These are phyloP conservation scores for Crithidia brevicula DNA, from an alignment of 208 protist genomes.

Conservation along the genomic window DNA sequence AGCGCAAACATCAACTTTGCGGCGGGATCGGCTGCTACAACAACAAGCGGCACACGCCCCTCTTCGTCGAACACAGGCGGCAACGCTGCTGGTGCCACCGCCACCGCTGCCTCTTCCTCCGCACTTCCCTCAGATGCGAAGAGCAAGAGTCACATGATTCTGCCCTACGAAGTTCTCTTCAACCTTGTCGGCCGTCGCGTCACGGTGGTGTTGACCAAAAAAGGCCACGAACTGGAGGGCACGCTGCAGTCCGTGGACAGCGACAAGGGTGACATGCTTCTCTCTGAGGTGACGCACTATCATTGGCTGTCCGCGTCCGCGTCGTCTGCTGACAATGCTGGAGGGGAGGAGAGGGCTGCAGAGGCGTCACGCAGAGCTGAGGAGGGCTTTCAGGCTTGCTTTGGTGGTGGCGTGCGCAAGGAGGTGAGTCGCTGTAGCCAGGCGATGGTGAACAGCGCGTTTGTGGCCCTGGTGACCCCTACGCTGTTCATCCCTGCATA, in stretches of 20 bases:
- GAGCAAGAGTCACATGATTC: constrained; percentile 45
- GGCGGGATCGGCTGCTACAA: not conserved
- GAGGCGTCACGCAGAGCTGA: not conserved
- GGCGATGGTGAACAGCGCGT: constrained; percentile 78
- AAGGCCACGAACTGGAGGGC: constrained; percentile 69
- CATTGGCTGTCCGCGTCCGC: constrained; percentile 24
- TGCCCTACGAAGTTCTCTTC: constrained; percentile 76
- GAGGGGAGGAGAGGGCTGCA: constrained; percentile 11
- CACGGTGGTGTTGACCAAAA: constrained; percentile 66
- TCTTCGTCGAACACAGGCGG: not conserved
- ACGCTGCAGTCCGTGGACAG: constrained; percentile 65
- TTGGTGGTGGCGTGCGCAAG: constrained; percentile 43
- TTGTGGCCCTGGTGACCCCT: constrained; percentile 71
- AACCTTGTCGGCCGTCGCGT: constrained; percentile 74
- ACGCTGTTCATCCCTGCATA: constrained; percentile 41
- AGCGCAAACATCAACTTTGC: constrained; percentile 43
- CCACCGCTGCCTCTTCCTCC: not conserved
- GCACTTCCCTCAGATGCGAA: not conserved
- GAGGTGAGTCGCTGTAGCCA: constrained; percentile 49
- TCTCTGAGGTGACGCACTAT: constrained; percentile 77
- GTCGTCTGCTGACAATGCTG: constrained; percentile 1
- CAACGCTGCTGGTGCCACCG: not conserved
- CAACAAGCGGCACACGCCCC: not conserved
- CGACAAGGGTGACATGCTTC: constrained; percentile 70
- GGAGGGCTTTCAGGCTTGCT: constrained; percentile 18